Base-by-base conservation (phyloP, 371 early-diverging fungal species). In the Rhizopus sp. region DNA sequence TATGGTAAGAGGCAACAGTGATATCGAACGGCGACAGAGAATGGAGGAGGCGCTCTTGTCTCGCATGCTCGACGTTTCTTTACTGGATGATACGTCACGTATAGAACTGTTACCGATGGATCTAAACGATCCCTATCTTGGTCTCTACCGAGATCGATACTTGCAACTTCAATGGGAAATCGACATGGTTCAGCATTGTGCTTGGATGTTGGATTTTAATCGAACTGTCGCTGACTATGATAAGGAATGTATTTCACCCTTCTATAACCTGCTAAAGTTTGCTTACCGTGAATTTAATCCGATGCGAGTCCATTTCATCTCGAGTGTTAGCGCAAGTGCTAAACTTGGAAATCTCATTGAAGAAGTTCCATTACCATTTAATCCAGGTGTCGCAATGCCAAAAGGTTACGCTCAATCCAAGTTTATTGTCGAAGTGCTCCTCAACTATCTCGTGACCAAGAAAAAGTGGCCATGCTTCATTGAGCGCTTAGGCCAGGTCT, bases 401-500 rank as follows among this genome's bases (percentile, higher is more conserved):
- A 78, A 68, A 62, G 73, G 79, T 1, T 78, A 78, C 32, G 69
- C 58, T 0, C 68, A 73, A 7, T 71, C 70, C 10, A 78, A 78
- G 45, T 71, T 65, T 34, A 57, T 78, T 40, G 60, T 63, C 5
- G 72, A 78, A 37, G 46, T 60, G 23, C 13, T 78, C 35, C 54
- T 67, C 7, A 37, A 62, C 15, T 58, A 63, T 16, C 51, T 68
- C 10, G 51, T 39, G 10, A 15, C 15, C 5, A 39, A 70, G 37
- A 72, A 68, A 48, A 56, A 62, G 7, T 66, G 75, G n/a, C 74
- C 75, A 7, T 62, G 70, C n/a, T 59, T 61, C 16, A 65, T 81
- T 15, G 59, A 73, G 32, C 77, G 81, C 23, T 46, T 76, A 31
- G 81, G 81, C 13, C 81, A 80, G 57, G 65, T 77, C 9, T 69